phyloP scores from a whole-genome alignment of 2,329 filamentous ascomycete species.

The Penicillium psychrosexuale region DNA sequence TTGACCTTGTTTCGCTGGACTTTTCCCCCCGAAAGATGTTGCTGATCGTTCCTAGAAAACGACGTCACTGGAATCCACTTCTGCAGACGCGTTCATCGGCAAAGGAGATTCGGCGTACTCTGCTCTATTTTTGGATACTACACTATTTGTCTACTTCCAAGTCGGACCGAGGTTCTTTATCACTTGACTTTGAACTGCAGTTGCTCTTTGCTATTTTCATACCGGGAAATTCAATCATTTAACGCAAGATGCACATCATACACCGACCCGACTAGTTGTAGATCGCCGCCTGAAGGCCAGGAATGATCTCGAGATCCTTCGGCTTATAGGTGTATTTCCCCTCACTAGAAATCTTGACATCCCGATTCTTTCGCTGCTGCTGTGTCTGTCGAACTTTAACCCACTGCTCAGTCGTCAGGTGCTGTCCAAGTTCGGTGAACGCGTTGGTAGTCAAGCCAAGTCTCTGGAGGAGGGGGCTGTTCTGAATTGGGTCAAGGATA shows the following conservation, averaged over 20 bases:
- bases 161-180: no score
- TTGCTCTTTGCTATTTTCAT: not conserved
- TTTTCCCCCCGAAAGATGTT: slow-evolving; percentile 1
- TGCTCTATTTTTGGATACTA: no score
- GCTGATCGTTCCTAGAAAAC: slow-evolving; percentile 13
- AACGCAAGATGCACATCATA: not conserved
- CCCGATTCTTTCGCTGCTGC: slow-evolving; percentile 40
- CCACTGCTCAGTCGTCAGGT: slow-evolving; percentile 43
- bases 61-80: slow-evolving; percentile 15
- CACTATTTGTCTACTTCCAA: no score
- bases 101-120: no score
- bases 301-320: slow-evolving; percentile 44
- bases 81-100: not conserved
- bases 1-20: slow-evolving; percentile 11
- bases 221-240: not conserved
- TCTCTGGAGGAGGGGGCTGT: slow-evolving; percentile 38
- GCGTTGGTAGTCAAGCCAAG: slow-evolving; percentile 39
- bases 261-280: slow-evolving; percentile 29
- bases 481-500: slow-evolving; percentile 37
- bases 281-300: slow-evolving; percentile 41
- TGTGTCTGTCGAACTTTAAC: slow-evolving; percentile 43
- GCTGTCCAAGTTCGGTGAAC: slow-evolving; percentile 42
- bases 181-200: no score
- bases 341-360: slow-evolving; percentile 35
- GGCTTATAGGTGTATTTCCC: slow-evolving; percentile 36